Evolutionary conservation across 2,329 filamentous ascomycete species (phyloP).

Genomic region (Cladosporium sp.): DNA sequence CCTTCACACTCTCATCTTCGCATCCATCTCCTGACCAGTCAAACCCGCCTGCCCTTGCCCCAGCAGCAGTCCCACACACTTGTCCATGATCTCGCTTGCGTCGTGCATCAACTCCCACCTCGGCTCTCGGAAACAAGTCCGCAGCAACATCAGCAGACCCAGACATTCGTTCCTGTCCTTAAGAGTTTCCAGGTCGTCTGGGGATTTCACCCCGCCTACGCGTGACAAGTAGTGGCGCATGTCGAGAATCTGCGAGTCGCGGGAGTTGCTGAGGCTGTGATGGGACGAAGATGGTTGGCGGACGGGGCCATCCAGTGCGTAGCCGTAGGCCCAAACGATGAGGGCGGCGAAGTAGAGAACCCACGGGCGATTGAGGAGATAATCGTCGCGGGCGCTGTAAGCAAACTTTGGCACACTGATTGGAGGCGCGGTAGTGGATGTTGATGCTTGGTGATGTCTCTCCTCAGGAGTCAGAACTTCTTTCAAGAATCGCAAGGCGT

Average conservation of each 20-base stretch:
- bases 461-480: slow-evolving; percentile 68
- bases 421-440: slow-evolving; percentile 4
- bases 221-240: slow-evolving; percentile 75
- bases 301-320: slow-evolving; percentile 75
- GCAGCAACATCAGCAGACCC: slow-evolving; percentile 74
- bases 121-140: slow-evolving; percentile 74
- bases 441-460: slow-evolving; percentile 30
- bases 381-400: slow-evolving; percentile 84
- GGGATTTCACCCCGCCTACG: slow-evolving; percentile 67
- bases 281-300: slow-evolving; percentile 13
- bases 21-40: too few species aligned
- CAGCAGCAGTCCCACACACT: slow-evolving; percentile 65
- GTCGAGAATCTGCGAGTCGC: slow-evolving; percentile 65
- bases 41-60: too few species aligned
- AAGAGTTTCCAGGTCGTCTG: slow-evolving; percentile 71
- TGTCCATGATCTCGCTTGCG: slow-evolving; percentile 72
- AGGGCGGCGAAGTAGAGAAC: slow-evolving; percentile 89
- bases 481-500: slow-evolving; percentile 81
- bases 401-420: slow-evolving; percentile 20
- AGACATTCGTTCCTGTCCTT: slow-evolving; percentile 77
- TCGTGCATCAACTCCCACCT: slow-evolving; percentile 91
- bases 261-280: slow-evolving; percentile 49
- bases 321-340: slow-evolving; percentile 94
- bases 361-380: slow-evolving; percentile 88
- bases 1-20: too few species aligned